Evolutionary conservation across 2,329 filamentous ascomycete genomes (phyloP), one percentile per base, ranked within the genome.

Genomic region (Hysterium pulicare): DNA sequence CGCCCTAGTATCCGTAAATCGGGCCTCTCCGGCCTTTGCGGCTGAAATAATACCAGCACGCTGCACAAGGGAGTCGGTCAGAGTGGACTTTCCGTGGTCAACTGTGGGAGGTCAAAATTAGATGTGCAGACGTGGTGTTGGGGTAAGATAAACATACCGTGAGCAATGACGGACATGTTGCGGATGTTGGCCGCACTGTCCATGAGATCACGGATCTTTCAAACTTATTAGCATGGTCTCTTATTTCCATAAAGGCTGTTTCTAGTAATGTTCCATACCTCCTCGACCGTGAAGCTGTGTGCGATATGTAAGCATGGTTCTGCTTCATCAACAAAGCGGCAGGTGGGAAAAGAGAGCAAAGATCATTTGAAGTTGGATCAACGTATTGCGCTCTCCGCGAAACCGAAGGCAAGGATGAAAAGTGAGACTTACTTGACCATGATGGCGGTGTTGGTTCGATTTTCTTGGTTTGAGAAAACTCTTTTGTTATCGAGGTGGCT

Each of bases 81-180:
- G 83, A 71, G 93, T 98, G 65, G 93, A 98, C 79, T 98, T 98
- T 81, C 93, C 93, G 84, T 98, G 93, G 77, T 98, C 93, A 84
- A 98, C 82, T 82, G 55, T 49, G 31, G 45, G 34, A 45, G 49
- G 10, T 45, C 46, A 42, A 46, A 36, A 51, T 66, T 54, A 63
- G 37, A 30, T 30, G 16, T 21, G 9, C 7, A 19, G 30, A 42
- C 30, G 40, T 35, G 37, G 42, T 44, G 50, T 46, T 49, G 53
- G 53, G 45, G 41, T 47, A 15, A 39, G 47, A 35, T 33, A 28
- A 44, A 67, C 77, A 69, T 74, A 82, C 79, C 90, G 81, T 98
- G 93, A 74, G 93, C 93, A 89, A 97, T 97, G 74, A 98, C 93
- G 79, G 90, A 96, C 91, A 96, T 97, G 84, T 97, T 97, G 69